Conservation (phyloP, 129 eudicot species). For the Glebionis coronaria region DNA sequence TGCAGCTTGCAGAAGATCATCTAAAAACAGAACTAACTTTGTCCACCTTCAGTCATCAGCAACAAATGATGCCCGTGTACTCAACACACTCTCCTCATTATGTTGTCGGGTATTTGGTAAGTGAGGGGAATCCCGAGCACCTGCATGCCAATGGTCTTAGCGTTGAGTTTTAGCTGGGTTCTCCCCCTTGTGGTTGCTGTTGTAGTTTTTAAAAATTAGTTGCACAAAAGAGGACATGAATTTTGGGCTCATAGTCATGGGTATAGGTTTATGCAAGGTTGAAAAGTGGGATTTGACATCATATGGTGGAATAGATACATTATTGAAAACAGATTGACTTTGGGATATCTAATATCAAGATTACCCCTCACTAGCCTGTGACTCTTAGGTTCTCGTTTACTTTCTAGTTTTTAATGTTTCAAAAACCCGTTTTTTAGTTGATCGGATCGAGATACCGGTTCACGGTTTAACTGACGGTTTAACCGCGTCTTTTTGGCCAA, state of each 20-base stretch:
- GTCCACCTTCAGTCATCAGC: conserved; percentile 1
- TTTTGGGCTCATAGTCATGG: conserved; percentile 11
- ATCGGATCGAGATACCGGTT: too few relatives aligned
- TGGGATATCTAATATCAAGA: neutral
- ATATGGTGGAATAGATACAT: conserved; percentile 19
- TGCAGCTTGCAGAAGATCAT: conserved; percentile 14
- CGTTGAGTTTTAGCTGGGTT: neutral
- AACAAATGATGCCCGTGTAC: conserved; percentile 20
- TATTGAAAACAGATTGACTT: neutral
- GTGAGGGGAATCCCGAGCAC: conserved; percentile 3
- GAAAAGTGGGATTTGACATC: neutral
- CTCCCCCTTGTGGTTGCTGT: neutral
- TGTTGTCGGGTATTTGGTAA: conserved; percentile 27
- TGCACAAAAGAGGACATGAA: neutral
- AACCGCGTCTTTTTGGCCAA: too few relatives aligned
- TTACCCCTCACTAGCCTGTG: neutral
- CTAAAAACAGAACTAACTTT: conserved; percentile 8
- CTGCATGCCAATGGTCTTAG: conserved; percentile 4
- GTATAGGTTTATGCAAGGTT: neutral
- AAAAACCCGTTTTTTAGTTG: too few relatives aligned
- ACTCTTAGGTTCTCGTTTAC: neutral
- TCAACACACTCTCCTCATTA: conserved; percentile 23
- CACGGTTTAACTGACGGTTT: too few relatives aligned
- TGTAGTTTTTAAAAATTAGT: neutral
- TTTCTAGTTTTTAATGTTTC: too few relatives aligned